Conservation (phyloP, 2,329 filamentous ascomycete genomes). For the Fusarium aywerte region DNA sequence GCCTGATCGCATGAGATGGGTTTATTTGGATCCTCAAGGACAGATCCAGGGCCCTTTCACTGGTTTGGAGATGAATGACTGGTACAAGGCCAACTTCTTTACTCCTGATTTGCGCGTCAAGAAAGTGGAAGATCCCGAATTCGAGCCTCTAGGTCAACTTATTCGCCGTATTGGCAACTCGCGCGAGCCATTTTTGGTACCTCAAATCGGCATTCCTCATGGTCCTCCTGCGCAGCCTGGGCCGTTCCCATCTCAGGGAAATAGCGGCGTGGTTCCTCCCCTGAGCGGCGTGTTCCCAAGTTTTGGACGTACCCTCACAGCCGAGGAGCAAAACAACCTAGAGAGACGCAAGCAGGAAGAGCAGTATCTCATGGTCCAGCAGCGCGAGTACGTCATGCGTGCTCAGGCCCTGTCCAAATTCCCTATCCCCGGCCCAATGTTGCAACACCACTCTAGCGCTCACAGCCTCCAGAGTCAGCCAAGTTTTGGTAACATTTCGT, state of each 20-base stretch:
- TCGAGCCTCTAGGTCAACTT: constrained; percentile 93
- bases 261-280: constrained; percentile 80
- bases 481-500: constrained; percentile 93
- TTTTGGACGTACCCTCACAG: constrained; percentile 95
- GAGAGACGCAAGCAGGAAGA: constrained; percentile 98
- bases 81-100: constrained; percentile 99
- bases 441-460: constrained; percentile 94
- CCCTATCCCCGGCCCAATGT: constrained; percentile 64
- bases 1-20: constrained; percentile 99
- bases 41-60: constrained; percentile 95
- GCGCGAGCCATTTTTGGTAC: constrained; percentile 94
- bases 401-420: constrained; percentile 83
- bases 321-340: constrained; percentile 96
- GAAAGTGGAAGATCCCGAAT: constrained; percentile 92
- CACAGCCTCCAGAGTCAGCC: constrained; percentile 97
- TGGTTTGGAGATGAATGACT: constrained; percentile 98
- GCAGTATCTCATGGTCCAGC: constrained; percentile 94
- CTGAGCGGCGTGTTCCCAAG: constrained; percentile 94
- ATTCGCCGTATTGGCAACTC: constrained; percentile 97
- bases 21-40: constrained; percentile 94
- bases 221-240: constrained; percentile 71
- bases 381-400: constrained; percentile 90
- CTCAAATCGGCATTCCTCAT: constrained; percentile 94
- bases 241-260: constrained; percentile 60
- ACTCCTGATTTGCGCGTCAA: constrained; percentile 94